Base-by-base conservation (phyloP, 768 basidiomycete genomes). In the Lyophyllum atratum region DNA sequence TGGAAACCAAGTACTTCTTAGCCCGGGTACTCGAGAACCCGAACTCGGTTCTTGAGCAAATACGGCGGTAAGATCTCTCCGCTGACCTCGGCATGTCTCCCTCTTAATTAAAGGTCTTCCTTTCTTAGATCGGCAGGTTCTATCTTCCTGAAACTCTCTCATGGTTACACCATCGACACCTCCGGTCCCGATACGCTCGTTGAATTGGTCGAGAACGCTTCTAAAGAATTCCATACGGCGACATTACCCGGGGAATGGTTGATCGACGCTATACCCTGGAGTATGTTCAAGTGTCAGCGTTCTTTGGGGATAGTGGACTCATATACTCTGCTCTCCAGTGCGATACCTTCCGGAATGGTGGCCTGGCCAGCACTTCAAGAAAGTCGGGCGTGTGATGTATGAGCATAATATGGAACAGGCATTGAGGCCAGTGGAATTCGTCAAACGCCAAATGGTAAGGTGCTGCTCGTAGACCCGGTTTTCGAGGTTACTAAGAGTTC, bases 311-410 rank as follows among this genome's bases (percentile, higher is more conserved):
- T 52, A 19, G 4, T 21, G 26, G 15, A 26, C 11, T 28, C n/a
- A 22, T 24, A 33, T 7, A 15, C 8, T 29, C 6, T 17, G 10
- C 0, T 14, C 11, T 28, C 26, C 14, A 63, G 62, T 63, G 59
- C 59, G 59, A 5, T 63, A 53, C 37, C 44, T 63, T 22, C 62
- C 62, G 8, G 49, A 47, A 49, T 63, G 62, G 62, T 63, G 51
- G 52, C 62, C 62, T 10, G 62, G 62, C 17, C 21, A 63, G 19
- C 58, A 63, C 22, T 63, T 63, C 59, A 63, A 63, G 53, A 63
- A 63, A 39, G 56, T 63, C 28, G 62, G 59, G 26, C 22, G 31
- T 14, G 50, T 52, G 21, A 55, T 58, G 52, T 45, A 50, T 2
- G 62, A 59, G 29, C 62, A 63, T 25, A 59, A 63, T 29, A 52